These are phyloP conservation scores for Hortaea sp. DNA, from an alignment of 2,329 filamentous ascomycete genomes.

Conservation along the genomic window DNA sequence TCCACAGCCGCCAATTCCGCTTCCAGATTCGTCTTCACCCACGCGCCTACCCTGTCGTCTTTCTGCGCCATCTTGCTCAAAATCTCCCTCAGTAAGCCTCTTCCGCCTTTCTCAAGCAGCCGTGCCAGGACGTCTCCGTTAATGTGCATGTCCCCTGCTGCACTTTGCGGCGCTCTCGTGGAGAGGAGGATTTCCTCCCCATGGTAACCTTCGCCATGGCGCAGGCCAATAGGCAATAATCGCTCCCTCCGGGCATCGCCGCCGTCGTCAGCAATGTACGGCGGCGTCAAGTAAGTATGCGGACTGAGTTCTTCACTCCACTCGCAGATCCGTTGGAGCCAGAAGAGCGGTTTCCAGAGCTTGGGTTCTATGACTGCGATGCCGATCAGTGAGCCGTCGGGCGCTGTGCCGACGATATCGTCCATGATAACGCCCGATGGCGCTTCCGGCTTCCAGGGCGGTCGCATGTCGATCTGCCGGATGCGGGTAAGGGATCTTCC, in stretches of 20 bases:
- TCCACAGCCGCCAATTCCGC: slow-evolving; percentile 14
- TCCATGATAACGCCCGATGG: slow-evolving; percentile 32
- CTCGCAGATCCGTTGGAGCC: slow-evolving; percentile 57
- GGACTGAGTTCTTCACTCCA: slow-evolving; percentile 24
- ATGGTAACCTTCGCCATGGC: slow-evolving; percentile 4
- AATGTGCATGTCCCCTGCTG: slow-evolving; percentile 25
- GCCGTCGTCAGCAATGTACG: slow-evolving; percentile 8
- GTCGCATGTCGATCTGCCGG: slow-evolving; percentile 36
- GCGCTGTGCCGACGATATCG: slow-evolving; percentile 40
- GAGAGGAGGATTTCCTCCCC: slow-evolving; percentile 18
- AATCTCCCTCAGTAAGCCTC: slow-evolving; percentile 10
- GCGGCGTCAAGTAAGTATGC: slow-evolving; percentile 8
- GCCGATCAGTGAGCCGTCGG: slow-evolving; percentile 42
- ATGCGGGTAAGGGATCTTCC: slow-evolving; percentile 37
- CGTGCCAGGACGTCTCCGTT: slow-evolving; percentile 32
- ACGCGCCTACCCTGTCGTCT: slow-evolving; percentile 18
- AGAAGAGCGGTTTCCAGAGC: slow-evolving; percentile 58
- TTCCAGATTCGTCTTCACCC: slow-evolving; percentile 23
- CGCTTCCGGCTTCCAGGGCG: slow-evolving; percentile 26
- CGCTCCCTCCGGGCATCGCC: slow-evolving; percentile 7
- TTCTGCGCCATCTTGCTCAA: slow-evolving; percentile 11
- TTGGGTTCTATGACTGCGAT: slow-evolving; percentile 55
- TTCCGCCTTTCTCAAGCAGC: slow-evolving; percentile 22
- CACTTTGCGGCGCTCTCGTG: slow-evolving; percentile 5
- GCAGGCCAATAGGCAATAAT: slow-evolving; percentile 17